Base-by-base conservation (phyloP, 1,284 basidiomycete species). In the Ustilago shanxiensis region DNA sequence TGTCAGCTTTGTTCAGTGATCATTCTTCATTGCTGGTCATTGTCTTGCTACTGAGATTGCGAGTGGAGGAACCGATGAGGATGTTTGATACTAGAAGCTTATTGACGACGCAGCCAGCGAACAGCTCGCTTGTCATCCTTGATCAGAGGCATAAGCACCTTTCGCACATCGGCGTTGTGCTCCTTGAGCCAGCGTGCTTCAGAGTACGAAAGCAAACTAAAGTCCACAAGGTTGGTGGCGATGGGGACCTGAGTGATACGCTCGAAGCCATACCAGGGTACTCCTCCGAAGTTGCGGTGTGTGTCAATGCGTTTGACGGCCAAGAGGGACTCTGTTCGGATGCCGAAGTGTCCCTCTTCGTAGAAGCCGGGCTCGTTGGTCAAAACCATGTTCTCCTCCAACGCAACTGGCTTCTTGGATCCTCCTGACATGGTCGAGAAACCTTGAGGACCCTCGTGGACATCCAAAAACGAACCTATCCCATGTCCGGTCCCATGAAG, bases 251-350 rank as follows among this genome's bases (percentile, higher is more conserved):
- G 81, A 2, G 87, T 87, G 60, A 87, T 61, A 10, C 84, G 65
- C 74, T 87, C 86, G 52, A 87, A 87, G 2, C 82, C 81, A 24
- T 83, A 77, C 86, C 86, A 87, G 8, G 62, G 35, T 29, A 53
- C 60, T 7, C 70, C 75, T 18, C 80, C 80, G 52, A 82, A 84
- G 37, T 66, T 74, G 35, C 80, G 77, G 53, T 78, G 72, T 29
- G 81, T 80, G 14, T 75, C 56, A 14, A 72, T 66, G 2, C 63
- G 57, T 45, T 64, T 74, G 33, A 85, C 83, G 0, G 72, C 72
- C 29, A 85, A 10, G 8, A 81, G 68, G 16, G 79, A 82, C 55
- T 85, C 83, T 61, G 73, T 84, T 10, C 83, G 81, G 29, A 85
- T 79, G 44, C 83, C 83, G 65, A 77, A 85, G 29, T 66, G 62